phyloP scores from a whole-genome alignment of 2,329 filamentous ascomycete genomes.

The Fusarium setosum region DNA sequence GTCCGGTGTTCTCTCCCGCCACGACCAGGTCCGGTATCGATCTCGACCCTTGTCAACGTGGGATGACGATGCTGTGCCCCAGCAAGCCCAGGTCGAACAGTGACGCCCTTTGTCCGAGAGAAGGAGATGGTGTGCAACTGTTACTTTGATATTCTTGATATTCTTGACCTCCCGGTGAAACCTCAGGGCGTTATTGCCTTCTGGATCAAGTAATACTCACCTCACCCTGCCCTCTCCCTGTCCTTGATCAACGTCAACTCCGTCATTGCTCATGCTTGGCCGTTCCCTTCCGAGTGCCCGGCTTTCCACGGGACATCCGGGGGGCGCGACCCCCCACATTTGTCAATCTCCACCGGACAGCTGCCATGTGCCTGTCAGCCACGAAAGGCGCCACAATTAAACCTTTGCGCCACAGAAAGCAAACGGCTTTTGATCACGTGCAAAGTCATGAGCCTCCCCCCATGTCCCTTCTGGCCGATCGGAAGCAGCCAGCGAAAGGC shows the following conservation, averaged over 20 bases:
- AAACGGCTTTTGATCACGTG: conserved; percentile 19
- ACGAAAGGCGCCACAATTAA: conserved; percentile 4
- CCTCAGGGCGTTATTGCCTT: neutral
- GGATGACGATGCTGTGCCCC: conserved; percentile 32
- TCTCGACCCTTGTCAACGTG: conserved; percentile 30
- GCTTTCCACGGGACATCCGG: conserved; percentile 34
- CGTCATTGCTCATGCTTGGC: conserved; percentile 15
- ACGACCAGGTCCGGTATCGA: conserved; percentile 29
- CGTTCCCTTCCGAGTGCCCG: conserved; percentile 38
- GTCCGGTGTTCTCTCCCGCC: conserved; percentile 11
- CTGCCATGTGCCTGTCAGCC: conserved; percentile 11
- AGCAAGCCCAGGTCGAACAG: neutral
- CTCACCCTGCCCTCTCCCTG: neutral
- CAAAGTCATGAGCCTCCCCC: neutral
- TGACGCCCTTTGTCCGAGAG: conserved; percentile 16
- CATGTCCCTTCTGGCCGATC: conserved; percentile 24
- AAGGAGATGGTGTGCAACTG: neutral
- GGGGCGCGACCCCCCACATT: conserved; percentile 35
- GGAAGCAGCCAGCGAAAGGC: conserved; percentile 34
- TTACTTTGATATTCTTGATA: neutral
- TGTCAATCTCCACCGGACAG: conserved; percentile 1
- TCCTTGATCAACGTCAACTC: neutral
- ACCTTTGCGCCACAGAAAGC: neutral
- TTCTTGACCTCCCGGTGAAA: neutral
- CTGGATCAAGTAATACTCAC: neutral